Evolutionary conservation across 2,329 filamentous ascomycete genomes (phyloP), one percentile per base, ranked within the genome.

Genomic region (Trichoderma koningiopsis): DNA sequence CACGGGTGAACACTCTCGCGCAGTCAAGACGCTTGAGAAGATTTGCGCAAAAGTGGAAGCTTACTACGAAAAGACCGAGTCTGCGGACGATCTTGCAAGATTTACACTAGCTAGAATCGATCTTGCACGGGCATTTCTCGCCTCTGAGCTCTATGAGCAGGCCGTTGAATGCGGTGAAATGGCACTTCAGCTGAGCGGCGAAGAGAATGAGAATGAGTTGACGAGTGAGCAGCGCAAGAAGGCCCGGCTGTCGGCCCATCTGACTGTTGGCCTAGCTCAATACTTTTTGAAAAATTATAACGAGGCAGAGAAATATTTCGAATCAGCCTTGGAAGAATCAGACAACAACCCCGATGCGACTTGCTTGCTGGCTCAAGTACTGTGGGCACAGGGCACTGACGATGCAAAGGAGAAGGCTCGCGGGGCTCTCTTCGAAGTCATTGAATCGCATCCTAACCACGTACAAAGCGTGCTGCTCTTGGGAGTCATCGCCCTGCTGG

Each of bases 51-150:
- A 81, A 0, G 86, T 95, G 6, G 95, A 98, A 81, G 85, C 88
- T 7, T 90, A 94, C 68, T 99, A 94, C 76, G 95, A 98, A 80
- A 85, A 87, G 6, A 92, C 91, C 0, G 94, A 98, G 78, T 95
- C 93, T 0, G 79, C 89, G 0, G 81, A 89, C 13, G 87, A 92
- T 5, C 87, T 98, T 14, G 89, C 88, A 6, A 88, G 86, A 27
- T 97, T 94, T 77, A 92, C 93, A 0, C 85, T 96, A 70, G 92
- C 92, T 29, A 96, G 94, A 78, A 88, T 92, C 0, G 96, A 99
- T 77, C 86, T 97, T 11, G 92, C 93, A 7, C 88, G 96, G n/a
- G 90, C 90, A 24, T 90, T 94, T 67, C 87, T 99, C 0, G 92
- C 93, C 0, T 81, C 86, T 7, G 84, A 87, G 0, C 82, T 86